Percentiles rank a stretch among this genome's conserved stretches.
phyloP scores from a whole-genome alignment of 306 rosid species.

The Oemleria cerasiformis region DNA sequence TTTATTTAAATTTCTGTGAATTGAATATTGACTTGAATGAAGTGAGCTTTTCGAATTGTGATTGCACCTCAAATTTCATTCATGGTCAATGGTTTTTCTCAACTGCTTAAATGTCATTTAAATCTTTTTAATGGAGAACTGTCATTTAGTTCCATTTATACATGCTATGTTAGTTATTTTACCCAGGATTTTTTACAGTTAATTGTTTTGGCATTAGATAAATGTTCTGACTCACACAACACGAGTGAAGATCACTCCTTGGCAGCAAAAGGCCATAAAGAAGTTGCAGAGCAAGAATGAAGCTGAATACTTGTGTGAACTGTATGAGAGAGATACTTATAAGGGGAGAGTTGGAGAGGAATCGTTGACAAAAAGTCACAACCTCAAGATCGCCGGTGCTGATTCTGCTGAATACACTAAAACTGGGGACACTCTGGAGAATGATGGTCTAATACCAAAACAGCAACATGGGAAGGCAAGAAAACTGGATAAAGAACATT shows the following conservation, averaged over 20 bases:
- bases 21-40: background rate
- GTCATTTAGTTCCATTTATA: background rate
- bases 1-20: background rate
- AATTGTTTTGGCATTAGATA: constrained; percentile 23
- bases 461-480: background rate
- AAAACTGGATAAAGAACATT: constrained; percentile 10
- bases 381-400: background rate
- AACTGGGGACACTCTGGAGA: constrained; percentile 22
- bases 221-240: constrained; percentile 40
- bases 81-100: background rate
- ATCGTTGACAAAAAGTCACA: background rate
- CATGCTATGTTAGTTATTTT: background rate
- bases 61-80: background rate
- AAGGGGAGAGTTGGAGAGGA: constrained; percentile 9
- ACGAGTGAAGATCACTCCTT: constrained; percentile 41
- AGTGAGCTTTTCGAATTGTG: background rate
- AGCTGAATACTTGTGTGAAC: constrained; percentile 41
- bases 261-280: constrained; percentile 42
- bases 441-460: background rate
- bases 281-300: constrained; percentile 32
- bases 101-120: background rate
- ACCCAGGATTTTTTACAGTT: background rate
- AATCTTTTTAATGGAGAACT: background rate
- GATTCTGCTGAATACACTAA: constrained; percentile 26
- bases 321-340: constrained; percentile 25